phyloP scores from a whole-genome alignment of 441 rosid species.

The Adansonia rubrostipa region DNA sequence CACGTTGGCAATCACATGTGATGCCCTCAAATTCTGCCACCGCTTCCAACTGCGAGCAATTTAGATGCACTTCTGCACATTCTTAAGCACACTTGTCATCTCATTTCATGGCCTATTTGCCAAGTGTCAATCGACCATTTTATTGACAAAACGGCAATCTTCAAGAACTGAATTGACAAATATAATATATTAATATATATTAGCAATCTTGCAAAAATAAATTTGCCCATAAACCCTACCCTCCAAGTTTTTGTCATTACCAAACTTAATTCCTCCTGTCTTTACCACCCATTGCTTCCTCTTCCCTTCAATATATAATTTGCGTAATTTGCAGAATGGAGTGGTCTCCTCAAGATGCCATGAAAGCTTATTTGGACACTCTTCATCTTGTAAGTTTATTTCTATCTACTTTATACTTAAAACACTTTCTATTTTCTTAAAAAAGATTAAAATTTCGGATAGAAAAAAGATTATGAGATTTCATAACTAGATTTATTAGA shows the following conservation, averaged over 20 bases:
- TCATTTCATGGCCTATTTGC: not conserved
- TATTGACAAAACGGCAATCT: too few species aligned
- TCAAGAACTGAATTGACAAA: too few species aligned
- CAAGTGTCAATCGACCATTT: not conserved
- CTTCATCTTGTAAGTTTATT: constrained; percentile 34
- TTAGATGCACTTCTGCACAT: not conserved
- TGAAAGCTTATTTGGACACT: constrained; percentile 40
- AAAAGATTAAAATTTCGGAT: too few species aligned
- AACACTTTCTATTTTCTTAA: not conserved
- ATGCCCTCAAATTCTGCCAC: constrained; percentile 10
- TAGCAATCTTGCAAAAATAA: not conserved
- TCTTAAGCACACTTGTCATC: constrained; percentile 14
- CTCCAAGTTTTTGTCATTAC: not conserved
- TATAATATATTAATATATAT: too few species aligned
- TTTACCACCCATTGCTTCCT: not conserved
- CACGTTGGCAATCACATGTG: not conserved
- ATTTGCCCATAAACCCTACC: not conserved
- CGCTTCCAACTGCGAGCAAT: constrained; percentile 14
- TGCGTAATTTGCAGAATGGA: constrained; percentile 16
- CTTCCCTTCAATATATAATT: not conserved
- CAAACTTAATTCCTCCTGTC: not conserved
- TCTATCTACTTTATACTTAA: not conserved
- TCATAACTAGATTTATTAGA: too few species aligned
- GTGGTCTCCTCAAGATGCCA: constrained; percentile 43
- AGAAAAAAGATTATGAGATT: too few species aligned